These are phyloP conservation scores for Phialocephala subalpina DNA, from an alignment of 2,329 filamentous ascomycete genomes.

Conservation along the genomic window DNA sequence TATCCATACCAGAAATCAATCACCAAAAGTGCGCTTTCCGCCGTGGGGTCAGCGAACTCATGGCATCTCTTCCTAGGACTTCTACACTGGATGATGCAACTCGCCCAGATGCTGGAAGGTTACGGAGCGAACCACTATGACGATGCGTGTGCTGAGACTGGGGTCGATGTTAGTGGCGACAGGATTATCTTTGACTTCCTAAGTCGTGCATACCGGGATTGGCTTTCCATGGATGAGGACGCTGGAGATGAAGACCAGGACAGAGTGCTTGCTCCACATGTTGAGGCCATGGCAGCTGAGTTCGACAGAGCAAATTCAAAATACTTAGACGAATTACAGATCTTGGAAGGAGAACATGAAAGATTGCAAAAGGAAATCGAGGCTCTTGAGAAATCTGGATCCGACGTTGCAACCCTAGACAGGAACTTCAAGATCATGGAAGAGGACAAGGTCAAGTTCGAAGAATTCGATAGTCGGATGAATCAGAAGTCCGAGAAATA, in stretches of 20 bases:
- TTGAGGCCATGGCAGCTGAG: conserved; percentile 85
- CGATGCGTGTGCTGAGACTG: conserved; percentile 86
- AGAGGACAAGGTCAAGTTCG: conserved; percentile 93
- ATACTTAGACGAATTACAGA: conserved; percentile 83
- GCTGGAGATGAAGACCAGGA: conserved; percentile 86
- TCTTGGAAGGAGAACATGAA: conserved; percentile 86
- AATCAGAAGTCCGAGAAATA: conserved; percentile 89
- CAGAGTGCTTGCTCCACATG: conserved; percentile 80
- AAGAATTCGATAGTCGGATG: conserved; percentile 89
- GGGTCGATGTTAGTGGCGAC: conserved; percentile 87
- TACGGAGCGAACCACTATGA: conserved; percentile 84
- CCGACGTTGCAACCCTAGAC: conserved; percentile 84
- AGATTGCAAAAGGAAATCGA: conserved; percentile 85
- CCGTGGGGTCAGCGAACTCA: conserved; percentile 89
- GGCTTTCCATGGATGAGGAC: conserved; percentile 92
- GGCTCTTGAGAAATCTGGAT: conserved; percentile 85
- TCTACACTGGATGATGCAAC: conserved; percentile 99
- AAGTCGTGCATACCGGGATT: conserved; percentile 88
- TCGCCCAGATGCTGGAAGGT: conserved; percentile 91
- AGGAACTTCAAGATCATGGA: conserved; percentile 93
- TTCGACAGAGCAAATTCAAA: conserved; percentile 88
- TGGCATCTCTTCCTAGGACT: conserved; percentile 95
- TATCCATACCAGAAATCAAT: conserved; percentile 97
- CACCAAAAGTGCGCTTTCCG: conserved; percentile 93
- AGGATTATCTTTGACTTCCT: conserved; percentile 95